Base-by-base conservation (phyloP, 176 grass and related monocot species). In the Eleusine coracana region DNA sequence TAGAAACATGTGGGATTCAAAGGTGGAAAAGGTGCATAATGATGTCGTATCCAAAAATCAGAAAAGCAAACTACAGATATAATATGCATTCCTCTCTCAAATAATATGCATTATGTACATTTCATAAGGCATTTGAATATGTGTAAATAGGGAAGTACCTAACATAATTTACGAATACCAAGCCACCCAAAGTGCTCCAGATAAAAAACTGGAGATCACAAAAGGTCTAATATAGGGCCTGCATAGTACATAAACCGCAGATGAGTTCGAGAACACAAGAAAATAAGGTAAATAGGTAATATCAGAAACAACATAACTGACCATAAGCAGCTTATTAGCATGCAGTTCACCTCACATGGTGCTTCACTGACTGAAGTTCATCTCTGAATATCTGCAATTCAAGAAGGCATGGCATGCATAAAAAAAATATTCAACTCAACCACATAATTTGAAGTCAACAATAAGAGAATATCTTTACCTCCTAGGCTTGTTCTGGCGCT, bases 361-460 rank as follows among this genome's bases (percentile, higher is more conserved):
- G 64, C 76, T 88, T 99, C 83, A 94, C 76, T 96, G 93, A 74
- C 97, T 94, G 79, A 99, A 99, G 83, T 96, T 96, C 93, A 99
- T 99, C 86, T 99, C 93, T 42, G 97, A 99, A 78, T 99, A 99
- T 92, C 97, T 99, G 89, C 76, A 73, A 40, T 72, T 87, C 41
- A 81, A 89, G 5, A 61, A 42, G 51, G 61, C 41, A 81, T 56
- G 66, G 8, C 52, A 65, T 75, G 50, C 52, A 65, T 90, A 62
- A 90, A 50, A 45, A 63, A 90, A 50, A 82, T 38, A 71, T 28
- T 27, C 56, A 28, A 50, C 11, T 18, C 42, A 40, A 9, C 13
- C 66, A 18, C 58, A 70, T 13, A 50, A 71, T 44, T 85, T 89
- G 50, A 29, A 50, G 38, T 78, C 25, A 80, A 55, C 71, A 38